Conservation (phyloP, 208 protist species). For the Balamuthia mandrillaris region DNA sequence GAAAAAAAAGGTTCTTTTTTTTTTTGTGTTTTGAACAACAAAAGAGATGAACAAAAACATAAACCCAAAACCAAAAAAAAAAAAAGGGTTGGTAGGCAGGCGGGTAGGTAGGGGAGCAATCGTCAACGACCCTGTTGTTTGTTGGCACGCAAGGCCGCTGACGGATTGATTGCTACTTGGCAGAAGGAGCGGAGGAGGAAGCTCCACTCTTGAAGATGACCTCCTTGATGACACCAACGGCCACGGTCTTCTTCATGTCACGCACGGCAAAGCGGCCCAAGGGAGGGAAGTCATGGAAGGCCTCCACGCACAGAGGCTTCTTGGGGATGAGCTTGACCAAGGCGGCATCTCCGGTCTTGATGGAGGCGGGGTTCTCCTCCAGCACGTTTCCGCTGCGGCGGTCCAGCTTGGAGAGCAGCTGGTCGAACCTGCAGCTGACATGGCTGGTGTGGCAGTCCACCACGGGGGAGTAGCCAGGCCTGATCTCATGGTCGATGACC, state of each 20-base stretch:
- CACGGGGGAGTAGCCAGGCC: conserved; percentile 81
- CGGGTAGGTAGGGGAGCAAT: too few species aligned
- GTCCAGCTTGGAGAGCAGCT: conserved; percentile 87
- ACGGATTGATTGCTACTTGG: too few species aligned
- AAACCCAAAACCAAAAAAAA: too few species aligned
- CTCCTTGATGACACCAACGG: conserved; percentile 92
- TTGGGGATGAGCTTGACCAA: conserved; percentile 75
- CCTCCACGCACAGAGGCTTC: conserved; percentile 91
- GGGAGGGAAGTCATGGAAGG: conserved; percentile 87
- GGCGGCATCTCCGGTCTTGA: conserved; percentile 89
- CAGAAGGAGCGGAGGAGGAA: too few species aligned
- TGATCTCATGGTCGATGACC: conserved; percentile 87
- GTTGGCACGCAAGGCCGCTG: too few species aligned
- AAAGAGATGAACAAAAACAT: too few species aligned
- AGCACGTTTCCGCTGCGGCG: conserved; percentile 83
- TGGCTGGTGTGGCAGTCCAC: conserved; percentile 91
- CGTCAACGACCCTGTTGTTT: too few species aligned
- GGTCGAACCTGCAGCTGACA: conserved; percentile 86
- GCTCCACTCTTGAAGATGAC: conserved; percentile 65
- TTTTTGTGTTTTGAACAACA: too few species aligned
- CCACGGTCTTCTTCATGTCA: conserved; percentile 91
- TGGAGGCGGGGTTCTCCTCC: conserved; percentile 78
- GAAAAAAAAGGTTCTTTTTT: too few species aligned
- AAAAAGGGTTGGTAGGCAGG: too few species aligned
- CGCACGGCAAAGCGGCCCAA: conserved; percentile 92